Evolutionary conservation across 805 yeast genomes (phyloP).

Genomic region (Candida khao-thaluensis): DNA sequence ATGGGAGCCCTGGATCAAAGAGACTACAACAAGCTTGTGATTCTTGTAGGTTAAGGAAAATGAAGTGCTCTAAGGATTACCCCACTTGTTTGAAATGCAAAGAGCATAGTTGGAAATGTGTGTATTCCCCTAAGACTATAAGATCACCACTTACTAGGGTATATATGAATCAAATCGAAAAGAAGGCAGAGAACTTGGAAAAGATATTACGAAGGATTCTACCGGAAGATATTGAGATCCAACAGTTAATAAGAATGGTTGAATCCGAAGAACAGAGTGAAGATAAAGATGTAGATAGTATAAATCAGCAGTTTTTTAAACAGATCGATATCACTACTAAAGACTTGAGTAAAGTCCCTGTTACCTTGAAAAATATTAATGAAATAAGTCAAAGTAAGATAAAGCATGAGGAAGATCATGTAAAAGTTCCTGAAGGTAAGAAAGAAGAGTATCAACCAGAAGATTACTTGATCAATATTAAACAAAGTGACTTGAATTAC

Average conservation of each 20-base stretch:
- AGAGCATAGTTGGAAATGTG: constrained; percentile 72
- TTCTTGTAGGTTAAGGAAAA: constrained; percentile 74
- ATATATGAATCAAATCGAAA: constrained; percentile 77
- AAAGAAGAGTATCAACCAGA: constrained; percentile 17
- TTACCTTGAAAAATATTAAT: constrained; percentile 19
- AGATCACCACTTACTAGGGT: constrained; percentile 83
- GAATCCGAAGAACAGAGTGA: constrained; percentile 12
- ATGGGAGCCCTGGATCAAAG: neutral
- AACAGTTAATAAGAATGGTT: constrained; percentile 17
- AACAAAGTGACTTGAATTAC: constrained; percentile 19
- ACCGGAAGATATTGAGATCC: constrained; percentile 27
- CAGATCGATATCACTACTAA: constrained; percentile 18
- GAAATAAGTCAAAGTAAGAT: constrained; percentile 16
- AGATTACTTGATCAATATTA: constrained; percentile 20
- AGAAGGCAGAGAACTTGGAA: constrained; percentile 31
- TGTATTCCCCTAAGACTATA: constrained; percentile 73
- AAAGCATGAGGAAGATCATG: constrained; percentile 5
- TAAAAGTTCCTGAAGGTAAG: neutral
- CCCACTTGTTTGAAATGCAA: constrained; percentile 78
- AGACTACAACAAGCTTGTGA: constrained; percentile 54
- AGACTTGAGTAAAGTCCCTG: constrained; percentile 18
- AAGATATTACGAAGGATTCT: constrained; percentile 33
- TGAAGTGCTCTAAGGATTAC: constrained; percentile 74
- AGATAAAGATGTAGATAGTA: constrained; percentile 7
- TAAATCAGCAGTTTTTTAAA: constrained; percentile 12